A percentile compares a stretch with the other conserved stretches of the same genome.
These are phyloP conservation scores for Marasmius fiardii DNA, from an alignment of 1,284 basidiomycete genomes.

Conservation along the genomic window DNA sequence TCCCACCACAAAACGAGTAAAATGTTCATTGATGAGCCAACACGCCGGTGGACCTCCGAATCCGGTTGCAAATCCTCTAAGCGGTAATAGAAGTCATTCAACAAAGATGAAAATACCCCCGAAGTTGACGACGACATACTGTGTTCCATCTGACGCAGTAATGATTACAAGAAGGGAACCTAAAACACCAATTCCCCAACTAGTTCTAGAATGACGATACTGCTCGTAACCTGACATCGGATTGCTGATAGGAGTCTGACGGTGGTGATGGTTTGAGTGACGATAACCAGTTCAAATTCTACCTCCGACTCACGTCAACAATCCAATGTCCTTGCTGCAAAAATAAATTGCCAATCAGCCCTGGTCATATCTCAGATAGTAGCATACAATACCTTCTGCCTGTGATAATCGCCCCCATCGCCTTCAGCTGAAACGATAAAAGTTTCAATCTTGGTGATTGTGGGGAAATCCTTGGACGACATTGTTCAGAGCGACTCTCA, in stretches of 20 bases:
- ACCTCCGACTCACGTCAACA: conserved; percentile 23
- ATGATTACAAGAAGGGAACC: conserved; percentile 48
- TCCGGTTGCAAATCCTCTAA: conserved; percentile 41
- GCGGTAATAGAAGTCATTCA: neutral
- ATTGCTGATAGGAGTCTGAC: conserved; percentile 24
- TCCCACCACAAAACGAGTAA: conserved; percentile 47
- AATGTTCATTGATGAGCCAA: conserved; percentile 52
- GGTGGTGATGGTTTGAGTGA: neutral
- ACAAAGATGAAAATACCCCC: neutral
- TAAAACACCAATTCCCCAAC: conserved; percentile 39
- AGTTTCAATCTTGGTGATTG: conserved; percentile 21
- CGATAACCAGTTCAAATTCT: neutral
- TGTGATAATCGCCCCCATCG: conserved; percentile 48
- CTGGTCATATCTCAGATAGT: neutral
- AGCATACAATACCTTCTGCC: conserved; percentile 15
- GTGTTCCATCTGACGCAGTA: conserved; percentile 40
- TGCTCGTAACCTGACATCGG: conserved; percentile 41
- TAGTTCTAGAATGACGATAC: conserved; percentile 40
- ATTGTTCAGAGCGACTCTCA: too few species aligned
- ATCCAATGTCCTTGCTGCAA: conserved; percentile 14
- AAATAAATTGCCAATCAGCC: neutral
- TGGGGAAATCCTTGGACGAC: conserved; percentile 18
- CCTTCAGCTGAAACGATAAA: conserved; percentile 23
- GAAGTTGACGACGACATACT: conserved; percentile 1
- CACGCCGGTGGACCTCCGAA: conserved; percentile 51